Base-by-base conservation (phyloP, 2,329 filamentous ascomycete species). In the Aspergillus ibericus region DNA sequence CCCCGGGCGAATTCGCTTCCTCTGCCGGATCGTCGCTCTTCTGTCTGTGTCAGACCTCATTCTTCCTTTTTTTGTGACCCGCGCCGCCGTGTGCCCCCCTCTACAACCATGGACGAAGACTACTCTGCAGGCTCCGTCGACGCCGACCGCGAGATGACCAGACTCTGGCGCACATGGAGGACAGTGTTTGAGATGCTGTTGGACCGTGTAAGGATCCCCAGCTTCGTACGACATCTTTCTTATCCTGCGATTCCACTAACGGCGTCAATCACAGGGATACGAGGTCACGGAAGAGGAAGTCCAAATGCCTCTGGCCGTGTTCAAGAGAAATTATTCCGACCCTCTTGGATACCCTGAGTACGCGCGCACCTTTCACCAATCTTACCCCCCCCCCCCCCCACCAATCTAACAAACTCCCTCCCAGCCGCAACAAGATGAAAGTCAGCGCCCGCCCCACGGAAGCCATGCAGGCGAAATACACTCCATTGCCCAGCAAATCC, bases 161-260 rank as follows among this genome's bases (percentile, higher is more conserved):
- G 90, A 73, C 86, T 97, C 67, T 99, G 95, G 93, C 90, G 93
- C 77, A 92, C 93, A 69, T 96, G 91, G 86, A 87, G 88, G 77
- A 99, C 95, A 8, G 88, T 92, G 50, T 92, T 96, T 77, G 91
- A 99, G 83, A 96, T 99, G 93, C 89, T 95, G 68, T 83, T 85
- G 62, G 95, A 98, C 77, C 82, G 93, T 75, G 93, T 96, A 85
- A 70, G 89, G 48, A 51, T 47, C 58, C 36, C 12, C n/a, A n/a
- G n/a, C n/a, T n/a, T n/a, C n/a, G n/a, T n/a, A n/a, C n/a, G 5
- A 18, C 35, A 34, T 25, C 16, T 1, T 4, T 1, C 15, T 4
- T 6, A 42, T n/a, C 15, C 3, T n/a, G 34, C 25, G 13, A 40
- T 18, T 6, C 6, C 34, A 15, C 36, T 40, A 10, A 18, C 22